Conservation (phyloP, 139 green algal genomes). For the Volvox africanus region DNA sequence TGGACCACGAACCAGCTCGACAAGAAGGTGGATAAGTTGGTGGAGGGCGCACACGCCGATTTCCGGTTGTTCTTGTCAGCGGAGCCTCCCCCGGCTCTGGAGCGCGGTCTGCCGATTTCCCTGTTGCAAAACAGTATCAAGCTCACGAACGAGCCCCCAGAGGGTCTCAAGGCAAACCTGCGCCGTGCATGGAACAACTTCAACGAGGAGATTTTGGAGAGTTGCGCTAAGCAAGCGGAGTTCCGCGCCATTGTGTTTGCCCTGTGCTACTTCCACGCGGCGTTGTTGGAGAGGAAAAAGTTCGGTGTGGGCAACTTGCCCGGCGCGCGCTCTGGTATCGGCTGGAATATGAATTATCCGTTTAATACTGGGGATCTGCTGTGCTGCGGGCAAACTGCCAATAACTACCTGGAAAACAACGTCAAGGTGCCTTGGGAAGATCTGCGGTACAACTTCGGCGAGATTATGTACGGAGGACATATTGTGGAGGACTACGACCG, state of each 20-base stretch:
- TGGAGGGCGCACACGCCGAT: slow-evolving; percentile 83
- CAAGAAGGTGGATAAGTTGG: slow-evolving; percentile 86
- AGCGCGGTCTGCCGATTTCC: slow-evolving; percentile 82
- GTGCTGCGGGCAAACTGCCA: slow-evolving; percentile 87
- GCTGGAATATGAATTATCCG: slow-evolving; percentile 90
- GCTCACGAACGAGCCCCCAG: slow-evolving; percentile 90
- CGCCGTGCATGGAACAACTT: slow-evolving; percentile 82
- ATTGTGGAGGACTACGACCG: slow-evolving; percentile 91
- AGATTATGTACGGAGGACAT: slow-evolving; percentile 90
- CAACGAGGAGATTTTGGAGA: slow-evolving; percentile 74
- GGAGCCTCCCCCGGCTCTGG: slow-evolving; percentile 90
- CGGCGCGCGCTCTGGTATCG: slow-evolving; percentile 83
- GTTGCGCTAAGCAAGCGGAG: slow-evolving; percentile 76
- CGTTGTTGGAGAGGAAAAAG: slow-evolving; percentile 92
- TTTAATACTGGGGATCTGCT: slow-evolving; percentile 93
- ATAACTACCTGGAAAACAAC: slow-evolving; percentile 90
- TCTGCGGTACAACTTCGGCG: slow-evolving; percentile 91
- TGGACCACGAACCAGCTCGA: slow-evolving; percentile 90
- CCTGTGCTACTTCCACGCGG: slow-evolving; percentile 93
- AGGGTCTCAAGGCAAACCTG: slow-evolving; percentile 92
- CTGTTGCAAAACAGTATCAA: slow-evolving; percentile 88
- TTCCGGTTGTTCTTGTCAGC: slow-evolving; percentile 94
- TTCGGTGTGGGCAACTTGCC: slow-evolving; percentile 89
- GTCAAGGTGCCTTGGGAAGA: slow-evolving; percentile 84
- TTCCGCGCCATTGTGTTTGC: slow-evolving; percentile 87